A percentile compares a stretch with the other conserved stretches of the same genome.
These are phyloP conservation scores for Prunus mira DNA, from an alignment of 306 rosid genomes.

Conservation along the genomic window DNA sequence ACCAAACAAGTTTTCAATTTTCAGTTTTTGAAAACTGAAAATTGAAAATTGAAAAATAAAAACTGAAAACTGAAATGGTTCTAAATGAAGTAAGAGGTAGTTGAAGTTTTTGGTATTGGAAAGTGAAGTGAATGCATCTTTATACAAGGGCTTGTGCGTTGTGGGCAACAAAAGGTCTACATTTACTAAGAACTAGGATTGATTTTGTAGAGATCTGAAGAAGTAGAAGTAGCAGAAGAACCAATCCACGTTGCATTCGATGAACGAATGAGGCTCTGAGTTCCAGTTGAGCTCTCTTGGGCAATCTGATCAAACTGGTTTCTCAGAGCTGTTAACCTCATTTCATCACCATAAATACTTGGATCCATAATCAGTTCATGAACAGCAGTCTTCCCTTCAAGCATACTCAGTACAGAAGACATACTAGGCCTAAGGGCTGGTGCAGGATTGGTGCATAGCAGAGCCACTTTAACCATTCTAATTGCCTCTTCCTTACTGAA, in stretches of 20 bases:
- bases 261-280: not conserved
- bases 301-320: not conserved
- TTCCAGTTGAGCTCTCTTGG: not conserved
- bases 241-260: not conserved
- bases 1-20: too few species aligned
- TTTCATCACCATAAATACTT: not conserved
- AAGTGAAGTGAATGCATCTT: too few species aligned
- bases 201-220: slow-evolving; percentile 9
- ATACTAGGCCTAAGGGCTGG: slow-evolving; percentile 12
- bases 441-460: slow-evolving; percentile 17
- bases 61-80: too few species aligned
- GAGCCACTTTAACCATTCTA: slow-evolving; percentile 13
- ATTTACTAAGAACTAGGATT: not conserved
- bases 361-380: slow-evolving; percentile 9
- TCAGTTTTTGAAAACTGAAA: too few species aligned
- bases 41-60: too few species aligned
- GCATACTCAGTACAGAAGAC: slow-evolving; percentile 16
- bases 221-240: slow-evolving; percentile 1
- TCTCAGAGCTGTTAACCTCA: slow-evolving; percentile 10
- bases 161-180: not conserved
- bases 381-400: slow-evolving; percentile 2
- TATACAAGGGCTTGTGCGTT: too few species aligned
- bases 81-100: too few species aligned
- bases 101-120: too few species aligned
- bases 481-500: not conserved